Base-by-base conservation (phyloP, 768 basidiomycete species). In the Dentipellis sp. region DNA sequence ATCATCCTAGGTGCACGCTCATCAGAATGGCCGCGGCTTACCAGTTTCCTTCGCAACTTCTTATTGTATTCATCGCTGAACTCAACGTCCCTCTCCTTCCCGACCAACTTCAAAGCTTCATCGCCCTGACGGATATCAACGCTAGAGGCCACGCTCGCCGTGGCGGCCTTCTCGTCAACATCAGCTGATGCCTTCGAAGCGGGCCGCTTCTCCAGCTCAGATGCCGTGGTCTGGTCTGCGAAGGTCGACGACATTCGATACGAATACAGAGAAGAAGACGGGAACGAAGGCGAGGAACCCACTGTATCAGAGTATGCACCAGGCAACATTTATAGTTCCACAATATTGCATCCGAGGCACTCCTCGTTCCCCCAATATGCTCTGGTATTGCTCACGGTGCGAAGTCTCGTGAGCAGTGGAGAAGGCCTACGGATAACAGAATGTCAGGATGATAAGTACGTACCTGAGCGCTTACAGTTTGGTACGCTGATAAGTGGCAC, bases 31-130 rank as follows among this genome's bases (percentile, higher is more conserved):
- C 12, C 50, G 35, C 7, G 29, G 60, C 74, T 12, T 61, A 83
- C 83, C 62, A 84, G 69, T 67, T 85, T 86, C 61, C 78, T 68
- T 58, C 81, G 75, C 56, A 86, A 65, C 60, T 72, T 78, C 34
- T 58, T 65, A 64, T 84, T 82, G 50, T 80, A 84, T 58, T 83
- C 82, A 21, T 85, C 82, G 55, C 72, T 80, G 66, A 84, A 85
- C 42, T 78, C 68, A 4, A 65, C 65, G 22, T 74, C 72, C 23
- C 78, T 70, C 59, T 80, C 77, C 2, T 69, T 67, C 1, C 82
- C 81, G 54, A 86, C 82, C 14, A 86, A 76, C 55, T 73, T 70
- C 47, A 85, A 71, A 10, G 83, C 84, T 61, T 83, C 83, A 60
- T 84, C 82, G 7, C 79, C 81, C 39, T 79, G 67, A 4, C 63